These are phyloP conservation scores for Agaricus subrufescens DNA, from an alignment of 768 basidiomycete genomes.

Conservation along the genomic window DNA sequence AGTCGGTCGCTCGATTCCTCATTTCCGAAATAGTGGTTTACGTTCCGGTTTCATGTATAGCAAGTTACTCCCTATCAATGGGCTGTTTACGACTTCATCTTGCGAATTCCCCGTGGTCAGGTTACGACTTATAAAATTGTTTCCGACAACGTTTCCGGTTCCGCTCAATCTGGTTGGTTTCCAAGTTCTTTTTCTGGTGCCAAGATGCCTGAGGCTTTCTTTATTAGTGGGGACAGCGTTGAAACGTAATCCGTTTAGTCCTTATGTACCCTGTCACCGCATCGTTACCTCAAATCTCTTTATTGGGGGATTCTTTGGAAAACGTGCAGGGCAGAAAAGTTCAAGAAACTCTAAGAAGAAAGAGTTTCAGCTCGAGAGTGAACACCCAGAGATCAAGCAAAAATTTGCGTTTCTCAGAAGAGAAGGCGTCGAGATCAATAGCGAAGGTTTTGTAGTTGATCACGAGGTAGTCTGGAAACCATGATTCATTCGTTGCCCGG, in stretches of 20 bases:
- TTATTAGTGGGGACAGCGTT: conserved; percentile 58
- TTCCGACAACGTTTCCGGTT: conserved; percentile 47
- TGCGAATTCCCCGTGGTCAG: conserved; percentile 44
- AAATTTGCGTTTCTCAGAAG: not conserved
- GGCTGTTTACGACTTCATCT: conserved; percentile 54
- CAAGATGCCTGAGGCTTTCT: not conserved
- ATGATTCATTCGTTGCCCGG: not conserved
- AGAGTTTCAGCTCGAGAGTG: not conserved
- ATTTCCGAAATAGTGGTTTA: not conserved
- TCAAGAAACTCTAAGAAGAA: not conserved
- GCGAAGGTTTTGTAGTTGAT: not conserved
- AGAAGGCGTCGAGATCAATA: not conserved
- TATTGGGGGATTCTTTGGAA: conserved; percentile 61
- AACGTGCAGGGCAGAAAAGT: conserved; percentile 39
- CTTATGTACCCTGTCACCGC: conserved; percentile 66
- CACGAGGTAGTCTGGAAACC: not conserved
- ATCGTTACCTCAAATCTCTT: conserved; percentile 58
- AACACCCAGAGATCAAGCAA: not conserved
- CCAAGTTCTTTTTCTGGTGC: not conserved
- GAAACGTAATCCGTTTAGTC: conserved; percentile 62
- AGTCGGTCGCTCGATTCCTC: conserved; percentile 16
- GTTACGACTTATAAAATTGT: conserved; percentile 57
- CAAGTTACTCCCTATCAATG: conserved; percentile 49
- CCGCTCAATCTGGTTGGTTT: conserved; percentile 58
- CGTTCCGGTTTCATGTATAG: conserved; percentile 21